phyloP scores from a whole-genome alignment of 106 monocot species.

The Amphibolis antarctica region DNA sequence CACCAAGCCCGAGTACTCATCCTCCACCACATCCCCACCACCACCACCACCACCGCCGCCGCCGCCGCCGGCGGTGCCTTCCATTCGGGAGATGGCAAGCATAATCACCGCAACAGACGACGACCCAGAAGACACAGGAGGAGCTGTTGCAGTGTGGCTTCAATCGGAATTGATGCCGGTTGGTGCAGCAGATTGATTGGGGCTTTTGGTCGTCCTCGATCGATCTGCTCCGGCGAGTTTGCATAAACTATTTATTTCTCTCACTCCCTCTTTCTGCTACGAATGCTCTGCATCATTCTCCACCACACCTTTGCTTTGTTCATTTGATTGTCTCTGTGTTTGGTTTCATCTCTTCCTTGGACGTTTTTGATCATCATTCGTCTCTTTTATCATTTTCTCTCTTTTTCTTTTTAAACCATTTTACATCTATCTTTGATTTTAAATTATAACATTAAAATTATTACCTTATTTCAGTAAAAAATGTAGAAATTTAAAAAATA shows the following conservation, averaged over 20 bases:
- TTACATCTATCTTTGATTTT: too few species aligned
- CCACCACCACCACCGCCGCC: neutral
- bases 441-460: too few species aligned
- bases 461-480: too few species aligned
- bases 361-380: too few species aligned
- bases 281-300: neutral
- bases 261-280: neutral
- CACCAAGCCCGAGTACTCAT: slow-evolving; percentile 3
- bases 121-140: neutral
- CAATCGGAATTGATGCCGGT: neutral
- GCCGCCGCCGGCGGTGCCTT: neutral
- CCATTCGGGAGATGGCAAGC: slow-evolving; percentile 13
- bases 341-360: too few species aligned
- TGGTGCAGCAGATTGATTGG: too few species aligned
- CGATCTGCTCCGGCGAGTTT: neutral
- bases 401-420: too few species aligned
- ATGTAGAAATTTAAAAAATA: too few species aligned
- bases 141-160: neutral
- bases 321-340: too few species aligned
- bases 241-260: neutral
- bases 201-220: neutral
- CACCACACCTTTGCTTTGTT: slow-evolving; percentile 5
- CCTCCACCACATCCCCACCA: neutral
- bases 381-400: too few species aligned
- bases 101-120: neutral